Base-by-base conservation (phyloP, 169 alveolate species). In the Plasmodium yoelii region DNA sequence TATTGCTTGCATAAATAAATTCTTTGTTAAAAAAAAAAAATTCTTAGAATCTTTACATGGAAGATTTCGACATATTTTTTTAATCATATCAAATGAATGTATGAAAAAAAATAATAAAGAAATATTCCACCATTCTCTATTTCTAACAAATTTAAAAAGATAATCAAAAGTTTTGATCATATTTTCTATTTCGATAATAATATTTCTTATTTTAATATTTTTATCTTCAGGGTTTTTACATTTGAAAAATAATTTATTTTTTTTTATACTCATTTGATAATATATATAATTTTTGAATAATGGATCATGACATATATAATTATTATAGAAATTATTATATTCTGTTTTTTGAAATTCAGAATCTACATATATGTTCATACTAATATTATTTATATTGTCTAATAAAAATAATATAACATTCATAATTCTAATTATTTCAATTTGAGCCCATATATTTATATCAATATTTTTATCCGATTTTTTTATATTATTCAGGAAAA, bases 91-190 rank as follows among this genome's bases (percentile, higher is more conserved):
- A 19, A 75, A 75, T 22, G 39, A 49, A 56, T 57, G 28, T 63
- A 75, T 75, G 74, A 75, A 75, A 63, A 75, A 63, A 64, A 75
- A 63, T 7, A 75, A 63, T 63, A 75, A 75, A 65, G 26, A 75
- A 5, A 75, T 22, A 12, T 42, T 61, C 60, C 63, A 47, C 15
- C 61, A 39, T 44, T 15, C 9, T 22, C 46, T 61, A 55, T 63
- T 63, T n/a, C 51, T 34, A 24, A 61, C 22, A 24, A 73, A 51
- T 7, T 19, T 53, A 18, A 75, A 63, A 61, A 63, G 46, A 7
- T 64, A 49, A 44, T 75, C 88, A 64, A 75, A 19, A 1, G 51
- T 75, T 75, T 75, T 75, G 8, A 75, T 22, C 64, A 75, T 46
- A 10, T 24, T 75, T 63, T 75, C 88, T 46, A 75, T 75, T 75